Evolutionary conservation across 2,329 filamentous ascomycete species (phyloP), one percentile per base, ranked within the genome.

Genomic region (Trichoderma citrinoviride): DNA sequence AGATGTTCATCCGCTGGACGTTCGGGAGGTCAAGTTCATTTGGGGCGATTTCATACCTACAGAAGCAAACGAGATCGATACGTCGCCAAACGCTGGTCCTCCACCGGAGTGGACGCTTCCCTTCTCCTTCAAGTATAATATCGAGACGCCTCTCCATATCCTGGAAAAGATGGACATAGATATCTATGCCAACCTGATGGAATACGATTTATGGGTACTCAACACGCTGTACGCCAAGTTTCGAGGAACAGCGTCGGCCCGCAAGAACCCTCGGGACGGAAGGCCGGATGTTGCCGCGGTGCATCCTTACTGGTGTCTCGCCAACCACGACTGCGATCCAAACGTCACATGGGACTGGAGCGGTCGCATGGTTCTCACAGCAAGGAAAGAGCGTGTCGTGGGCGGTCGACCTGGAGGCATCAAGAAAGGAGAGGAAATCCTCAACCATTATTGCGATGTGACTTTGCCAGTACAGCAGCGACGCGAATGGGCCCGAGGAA

Each of bases 291-390:
- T 97, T 5, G 92, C 92, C 29, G 94, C 94, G 29, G 93, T 98
- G 29, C 93, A 98, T 78, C 93, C 94, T 2, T 87, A 96, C 70
- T 99, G 95, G 93, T 98, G 93, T 77, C 82, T 98, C 33, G 93
- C 94, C 29, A 99, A 99, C 73, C 95, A 99, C 75, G 92, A 93
- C 75, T 99, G 95, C 77, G 88, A 97, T 74, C 95, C 95, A 8
- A 97, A 97, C 75, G 93, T 98, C 44, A 86, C 86, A 3, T 99
- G 95, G 95, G 91, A 96, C 72, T 97, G 93, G 92, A 88, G 90
- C 29, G 91, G 90, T 1, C 84, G 84, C 60, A 93, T 95, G 84
- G 84, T 86, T 41, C 85, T 95, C 66, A 86, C 81, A 81, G 85
- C 86, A 2, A 80, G 87, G 54, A 80, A 87, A 67, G 78, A 83